Percentiles rank a stretch among this genome's conserved stretches.
phyloP scores from a whole-genome alignment of 2,329 filamentous ascomycete genomes.

The Fusarium newnesense region DNA sequence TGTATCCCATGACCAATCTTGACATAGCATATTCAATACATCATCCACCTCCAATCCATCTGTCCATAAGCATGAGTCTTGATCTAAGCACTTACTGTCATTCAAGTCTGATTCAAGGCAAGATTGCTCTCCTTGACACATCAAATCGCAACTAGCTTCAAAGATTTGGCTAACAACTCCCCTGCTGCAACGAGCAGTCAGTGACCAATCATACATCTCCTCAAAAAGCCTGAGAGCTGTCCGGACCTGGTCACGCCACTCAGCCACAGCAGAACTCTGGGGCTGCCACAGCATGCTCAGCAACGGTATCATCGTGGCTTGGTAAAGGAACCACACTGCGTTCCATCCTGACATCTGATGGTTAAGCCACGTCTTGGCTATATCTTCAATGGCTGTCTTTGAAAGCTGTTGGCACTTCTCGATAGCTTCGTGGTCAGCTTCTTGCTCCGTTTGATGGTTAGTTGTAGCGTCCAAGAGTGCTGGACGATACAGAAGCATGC shows the following conservation, averaged over 20 bases:
- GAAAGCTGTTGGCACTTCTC: conserved; percentile 6
- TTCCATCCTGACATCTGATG: conserved; percentile 15
- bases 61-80: background rate
- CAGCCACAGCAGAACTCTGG: background rate
- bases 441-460: background rate
- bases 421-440: background rate
- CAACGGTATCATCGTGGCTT: conserved; percentile 1
- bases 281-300: conserved; percentile 2
- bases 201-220: conserved; percentile 1
- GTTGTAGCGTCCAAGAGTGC: background rate
- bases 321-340: conserved; percentile 11
- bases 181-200: background rate
- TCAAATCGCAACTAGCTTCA: background rate
- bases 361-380: background rate
- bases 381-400: background rate
- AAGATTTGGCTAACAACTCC: conserved; percentile 5
- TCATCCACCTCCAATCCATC: conserved; percentile 3
- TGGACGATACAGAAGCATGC: conserved; percentile 4
- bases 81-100: background rate
- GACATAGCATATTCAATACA: conserved; percentile 2
- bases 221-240: background rate
- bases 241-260: background rate
- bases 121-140: background rate
- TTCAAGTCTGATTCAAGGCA: background rate
- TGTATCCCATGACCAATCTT: background rate